These are phyloP conservation scores for Clavispora asparagi DNA, from an alignment of 805 yeast species.

Conservation along the genomic window DNA sequence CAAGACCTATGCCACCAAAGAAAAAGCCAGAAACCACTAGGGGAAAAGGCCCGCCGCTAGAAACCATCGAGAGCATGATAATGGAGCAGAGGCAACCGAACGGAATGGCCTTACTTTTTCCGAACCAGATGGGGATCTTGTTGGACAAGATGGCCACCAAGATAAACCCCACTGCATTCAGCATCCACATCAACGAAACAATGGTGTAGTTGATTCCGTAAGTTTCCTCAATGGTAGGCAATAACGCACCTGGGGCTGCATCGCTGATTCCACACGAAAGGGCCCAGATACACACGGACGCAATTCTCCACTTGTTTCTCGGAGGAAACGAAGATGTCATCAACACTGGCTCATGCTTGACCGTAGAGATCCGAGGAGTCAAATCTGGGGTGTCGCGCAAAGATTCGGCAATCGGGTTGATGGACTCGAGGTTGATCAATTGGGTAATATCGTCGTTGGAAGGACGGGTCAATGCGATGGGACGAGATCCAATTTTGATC, in stretches of 20 bases:
- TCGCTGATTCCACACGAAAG: constrained; percentile 15
- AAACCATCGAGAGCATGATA: constrained; percentile 13
- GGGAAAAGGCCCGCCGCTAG: constrained; percentile 18
- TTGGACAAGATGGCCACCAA: constrained; percentile 14
- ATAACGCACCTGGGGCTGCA: constrained; percentile 20
- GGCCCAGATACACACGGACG: constrained; percentile 15
- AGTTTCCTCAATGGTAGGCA: constrained; percentile 17
- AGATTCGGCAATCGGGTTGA: background rate
- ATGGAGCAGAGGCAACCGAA: constrained; percentile 10
- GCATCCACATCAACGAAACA: constrained; percentile 19
- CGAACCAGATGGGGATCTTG: constrained; percentile 13
- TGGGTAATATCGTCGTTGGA: constrained; percentile 11
- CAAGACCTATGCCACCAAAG: constrained; percentile 20
- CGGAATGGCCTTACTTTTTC: constrained; percentile 13
- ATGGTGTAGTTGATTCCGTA: constrained; percentile 15
- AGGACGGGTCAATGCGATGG: constrained; percentile 6
- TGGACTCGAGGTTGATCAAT: constrained; percentile 1
- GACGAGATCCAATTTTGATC: constrained; percentile 3
- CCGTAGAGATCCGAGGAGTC: constrained; percentile 5
- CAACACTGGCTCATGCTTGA: constrained; percentile 3
- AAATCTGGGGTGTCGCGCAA: background rate
- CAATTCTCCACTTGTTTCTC: constrained; percentile 12
- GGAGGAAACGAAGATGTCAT: constrained; percentile 16
- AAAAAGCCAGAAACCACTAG: constrained; percentile 19
- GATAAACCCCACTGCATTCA: constrained; percentile 17